phyloP scores from a whole-genome alignment of 2,329 filamentous ascomycete species.

The Aspergillus viridinutans region DNA sequence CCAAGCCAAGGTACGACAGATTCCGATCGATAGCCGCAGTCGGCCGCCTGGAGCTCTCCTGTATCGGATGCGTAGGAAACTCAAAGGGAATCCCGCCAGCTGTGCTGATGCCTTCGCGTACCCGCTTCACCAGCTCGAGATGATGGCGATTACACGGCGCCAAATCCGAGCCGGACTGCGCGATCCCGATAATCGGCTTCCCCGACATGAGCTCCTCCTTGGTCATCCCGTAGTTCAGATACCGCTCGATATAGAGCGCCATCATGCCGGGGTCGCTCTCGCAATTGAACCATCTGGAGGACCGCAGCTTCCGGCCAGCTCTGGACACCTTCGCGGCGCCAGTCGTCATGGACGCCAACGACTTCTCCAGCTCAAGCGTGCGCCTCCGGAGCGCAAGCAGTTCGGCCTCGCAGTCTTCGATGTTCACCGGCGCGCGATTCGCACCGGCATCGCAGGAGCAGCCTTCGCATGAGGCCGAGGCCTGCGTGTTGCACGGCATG shows the following conservation, averaged over 20 bases:
- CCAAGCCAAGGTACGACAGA: constrained; percentile 45
- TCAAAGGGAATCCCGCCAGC: constrained; percentile 50
- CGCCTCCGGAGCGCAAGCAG: constrained; percentile 35
- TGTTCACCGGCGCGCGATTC: constrained; percentile 24
- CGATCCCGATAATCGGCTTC: constrained; percentile 51
- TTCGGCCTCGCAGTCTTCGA: constrained; percentile 41
- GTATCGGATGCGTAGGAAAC: constrained; percentile 51
- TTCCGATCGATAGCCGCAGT: constrained; percentile 50
- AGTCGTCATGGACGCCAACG: constrained; percentile 26
- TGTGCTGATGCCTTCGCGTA: constrained; percentile 48
- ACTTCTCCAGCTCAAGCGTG: constrained; percentile 35
- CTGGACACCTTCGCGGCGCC: constrained; percentile 5
- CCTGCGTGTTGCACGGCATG: constrained; percentile 18
- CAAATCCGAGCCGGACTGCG: constrained; percentile 50
- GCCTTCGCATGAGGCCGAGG: constrained; percentile 29
- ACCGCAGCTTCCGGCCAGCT: constrained; percentile 32
- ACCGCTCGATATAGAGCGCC: constrained; percentile 49
- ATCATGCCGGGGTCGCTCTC: constrained; percentile 42
- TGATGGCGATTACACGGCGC: constrained; percentile 51
- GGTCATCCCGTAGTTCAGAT: constrained; percentile 49
- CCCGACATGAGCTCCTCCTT: constrained; percentile 47
- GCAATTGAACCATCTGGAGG: constrained; percentile 44
- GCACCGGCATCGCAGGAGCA: constrained; percentile 28
- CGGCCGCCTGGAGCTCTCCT: constrained; percentile 46
- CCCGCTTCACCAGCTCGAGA: constrained; percentile 47